These are phyloP conservation scores for Nidularia pulvinata DNA, from an alignment of 768 basidiomycete species.

Conservation along the genomic window DNA sequence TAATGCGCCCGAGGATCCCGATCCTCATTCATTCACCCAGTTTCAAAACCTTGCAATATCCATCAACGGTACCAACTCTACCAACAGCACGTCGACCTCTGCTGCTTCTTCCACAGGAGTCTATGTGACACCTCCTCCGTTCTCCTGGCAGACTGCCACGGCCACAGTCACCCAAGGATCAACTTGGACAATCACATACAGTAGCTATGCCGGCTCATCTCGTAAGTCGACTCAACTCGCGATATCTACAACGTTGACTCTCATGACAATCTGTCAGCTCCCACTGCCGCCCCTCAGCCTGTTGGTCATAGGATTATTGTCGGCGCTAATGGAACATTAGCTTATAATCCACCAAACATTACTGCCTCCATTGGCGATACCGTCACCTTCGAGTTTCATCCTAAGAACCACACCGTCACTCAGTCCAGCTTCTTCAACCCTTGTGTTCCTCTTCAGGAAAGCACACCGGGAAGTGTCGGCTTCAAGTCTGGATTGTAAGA, in stretches of 20 bases:
- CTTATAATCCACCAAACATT: constrained; percentile 35
- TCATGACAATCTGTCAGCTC: constrained; percentile 7
- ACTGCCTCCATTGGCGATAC: constrained; percentile 39
- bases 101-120: constrained; percentile 9
- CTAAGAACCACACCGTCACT: constrained; percentile 48
- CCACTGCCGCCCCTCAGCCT: constrained; percentile 22
- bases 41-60: constrained; percentile 49
- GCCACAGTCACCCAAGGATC: constrained; percentile 34
- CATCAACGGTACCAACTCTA: constrained; percentile 20
- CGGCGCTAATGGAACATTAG: constrained; percentile 30
- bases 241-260: not conserved
- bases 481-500: constrained; percentile 46
- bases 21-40: constrained; percentile 39
- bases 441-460: constrained; percentile 21
- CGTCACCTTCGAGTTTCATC: constrained; percentile 39
- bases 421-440: constrained; percentile 38
- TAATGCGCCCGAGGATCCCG: constrained; percentile 45
- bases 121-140: constrained; percentile 9
- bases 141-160: constrained; percentile 31
- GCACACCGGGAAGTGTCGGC: constrained; percentile 18
- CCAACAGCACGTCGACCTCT: constrained; percentile 5
- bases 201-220: constrained; percentile 32
- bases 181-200: constrained; percentile 35
- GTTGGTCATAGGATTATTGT: constrained; percentile 34
- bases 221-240: constrained; percentile 13